Evolutionary conservation across 2,329 filamentous ascomycete genomes (phyloP).

Genomic region (Hypocreales sp.): DNA sequence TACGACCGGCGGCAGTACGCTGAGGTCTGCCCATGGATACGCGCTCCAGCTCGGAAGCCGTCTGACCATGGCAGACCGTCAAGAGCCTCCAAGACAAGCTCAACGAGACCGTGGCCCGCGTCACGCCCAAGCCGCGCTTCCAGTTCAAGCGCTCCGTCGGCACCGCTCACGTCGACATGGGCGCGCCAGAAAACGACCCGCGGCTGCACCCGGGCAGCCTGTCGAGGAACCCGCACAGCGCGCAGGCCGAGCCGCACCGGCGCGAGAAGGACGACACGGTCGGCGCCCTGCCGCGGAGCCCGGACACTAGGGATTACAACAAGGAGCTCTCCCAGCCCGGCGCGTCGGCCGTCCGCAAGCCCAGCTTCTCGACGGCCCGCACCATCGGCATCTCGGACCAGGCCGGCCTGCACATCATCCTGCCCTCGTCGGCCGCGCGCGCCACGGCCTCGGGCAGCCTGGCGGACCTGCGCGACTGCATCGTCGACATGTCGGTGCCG

Average conservation of each 20-base stretch:
- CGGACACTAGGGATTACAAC: slow-evolving; percentile 36
- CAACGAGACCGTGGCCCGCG: slow-evolving; percentile 48
- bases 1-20: slow-evolving; percentile 83
- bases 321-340: slow-evolving; percentile 30
- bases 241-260: slow-evolving; percentile 4
- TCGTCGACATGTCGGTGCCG: slow-evolving; percentile 67
- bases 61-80: slow-evolving; percentile 39
- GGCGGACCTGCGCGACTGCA: slow-evolving; percentile 51
- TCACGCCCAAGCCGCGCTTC: slow-evolving; percentile 67
- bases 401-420: slow-evolving; percentile 54
- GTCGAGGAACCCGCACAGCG: slow-evolving; percentile 12
- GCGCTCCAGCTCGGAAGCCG: neutral
- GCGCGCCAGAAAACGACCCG: slow-evolving; percentile 25
- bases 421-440: slow-evolving; percentile 55
- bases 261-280: slow-evolving; percentile 17
- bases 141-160: slow-evolving; percentile 45
- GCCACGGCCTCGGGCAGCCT: slow-evolving; percentile 60
- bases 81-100: slow-evolving; percentile 70
- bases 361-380: slow-evolving; percentile 46
- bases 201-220: slow-evolving; percentile 21
- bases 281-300: slow-evolving; percentile 18
- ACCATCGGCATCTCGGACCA: slow-evolving; percentile 54
- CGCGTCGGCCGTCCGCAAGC: slow-evolving; percentile 33
- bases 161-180: slow-evolving; percentile 23
- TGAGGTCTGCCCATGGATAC: slow-evolving; percentile 37